Conservation (phyloP, 2,329 filamentous ascomycete species). For the Phialophora expanda region DNA sequence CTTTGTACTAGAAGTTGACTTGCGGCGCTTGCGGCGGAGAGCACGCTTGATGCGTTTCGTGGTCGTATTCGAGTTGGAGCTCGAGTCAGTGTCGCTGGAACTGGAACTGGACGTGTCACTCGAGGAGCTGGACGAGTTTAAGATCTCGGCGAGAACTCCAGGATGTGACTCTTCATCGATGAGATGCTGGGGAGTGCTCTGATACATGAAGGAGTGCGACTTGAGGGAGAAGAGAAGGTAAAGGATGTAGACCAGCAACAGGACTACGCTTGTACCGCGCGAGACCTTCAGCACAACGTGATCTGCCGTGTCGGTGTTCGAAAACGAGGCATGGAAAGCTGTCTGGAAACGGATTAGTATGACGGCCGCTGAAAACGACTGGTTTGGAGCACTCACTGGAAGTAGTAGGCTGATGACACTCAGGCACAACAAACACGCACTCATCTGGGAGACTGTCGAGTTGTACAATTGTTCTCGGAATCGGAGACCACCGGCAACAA, state of each 20-base stretch:
- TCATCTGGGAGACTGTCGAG: conserved; percentile 95
- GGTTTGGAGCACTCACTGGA: conserved; percentile 51
- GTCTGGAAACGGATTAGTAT: conserved; percentile 53
- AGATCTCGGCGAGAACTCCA: conserved; percentile 79
- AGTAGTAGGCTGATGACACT: conserved; percentile 87
- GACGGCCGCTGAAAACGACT: background rate
- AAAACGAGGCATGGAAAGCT: conserved; percentile 89
- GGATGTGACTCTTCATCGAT: conserved; percentile 91
- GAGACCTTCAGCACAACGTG: conserved; percentile 78
- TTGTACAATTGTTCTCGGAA: conserved; percentile 96
- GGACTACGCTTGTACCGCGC: conserved; percentile 82
- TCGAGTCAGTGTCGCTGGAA: conserved; percentile 70
- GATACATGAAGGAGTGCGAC: conserved; percentile 89
- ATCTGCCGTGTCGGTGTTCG: conserved; percentile 66
- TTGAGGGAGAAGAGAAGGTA: conserved; percentile 92
- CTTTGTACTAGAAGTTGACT: conserved; percentile 74
- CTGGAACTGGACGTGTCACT: conserved; percentile 58
- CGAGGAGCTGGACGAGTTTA: conserved; percentile 70
- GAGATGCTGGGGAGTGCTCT: conserved; percentile 87
- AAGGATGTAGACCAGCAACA: conserved; percentile 79
- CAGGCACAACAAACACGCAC: conserved; percentile 85
- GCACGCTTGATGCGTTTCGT: conserved; percentile 77
- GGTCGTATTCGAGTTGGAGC: conserved; percentile 71
- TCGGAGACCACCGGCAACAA: conserved; percentile 82
- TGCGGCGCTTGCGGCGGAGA: conserved; percentile 73